Evolutionary conservation across 768 basidiomycete species (phyloP).

Genomic region (Asterophora parasitica): DNA sequence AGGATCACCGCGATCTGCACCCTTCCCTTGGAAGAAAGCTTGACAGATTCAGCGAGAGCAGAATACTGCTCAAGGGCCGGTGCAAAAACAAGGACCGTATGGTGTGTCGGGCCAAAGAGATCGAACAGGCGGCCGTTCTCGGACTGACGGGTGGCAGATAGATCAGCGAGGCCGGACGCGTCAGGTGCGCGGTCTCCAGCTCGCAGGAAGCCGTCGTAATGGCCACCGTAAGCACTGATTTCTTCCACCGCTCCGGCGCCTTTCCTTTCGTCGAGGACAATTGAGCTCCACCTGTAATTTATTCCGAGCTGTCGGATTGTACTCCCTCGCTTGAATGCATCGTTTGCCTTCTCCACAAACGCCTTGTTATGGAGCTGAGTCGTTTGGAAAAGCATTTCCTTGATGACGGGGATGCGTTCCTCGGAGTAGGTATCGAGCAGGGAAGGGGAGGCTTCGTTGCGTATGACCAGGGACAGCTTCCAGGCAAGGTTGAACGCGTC

Average conservation of each 20-base stretch:
- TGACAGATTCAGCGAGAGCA: no score
- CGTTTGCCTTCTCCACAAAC: conserved; percentile 13
- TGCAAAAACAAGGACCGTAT: no score
- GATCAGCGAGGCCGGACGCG: no score
- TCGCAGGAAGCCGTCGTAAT: no score
- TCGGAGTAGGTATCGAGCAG: conserved; percentile 37
- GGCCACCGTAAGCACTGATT: no score
- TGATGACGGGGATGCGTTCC: conserved; percentile 43
- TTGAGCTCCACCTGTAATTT: conserved; percentile 48
- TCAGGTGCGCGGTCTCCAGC: no score
- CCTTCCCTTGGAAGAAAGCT: no score
- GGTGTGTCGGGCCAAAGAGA: no score
- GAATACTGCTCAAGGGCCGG: no score
- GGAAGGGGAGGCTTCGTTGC: conserved; percentile 26
- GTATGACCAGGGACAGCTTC: conserved; percentile 41
- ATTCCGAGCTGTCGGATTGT: conserved; percentile 40
- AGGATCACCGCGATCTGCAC: no score
- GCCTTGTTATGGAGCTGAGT: conserved; percentile 23
- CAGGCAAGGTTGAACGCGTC: conserved; percentile 34
- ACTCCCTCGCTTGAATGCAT: conserved; percentile 18
- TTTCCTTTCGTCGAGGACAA: conserved; percentile 38
- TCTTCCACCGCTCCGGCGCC: conserved; percentile 5
- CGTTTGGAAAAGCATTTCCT: conserved; percentile 38
- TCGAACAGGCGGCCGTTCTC: no score
- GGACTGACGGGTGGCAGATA: no score